These are phyloP conservation scores for Solanum hybrid DNA, from an alignment of 305 asterid genomes.

Conservation along the genomic window DNA sequence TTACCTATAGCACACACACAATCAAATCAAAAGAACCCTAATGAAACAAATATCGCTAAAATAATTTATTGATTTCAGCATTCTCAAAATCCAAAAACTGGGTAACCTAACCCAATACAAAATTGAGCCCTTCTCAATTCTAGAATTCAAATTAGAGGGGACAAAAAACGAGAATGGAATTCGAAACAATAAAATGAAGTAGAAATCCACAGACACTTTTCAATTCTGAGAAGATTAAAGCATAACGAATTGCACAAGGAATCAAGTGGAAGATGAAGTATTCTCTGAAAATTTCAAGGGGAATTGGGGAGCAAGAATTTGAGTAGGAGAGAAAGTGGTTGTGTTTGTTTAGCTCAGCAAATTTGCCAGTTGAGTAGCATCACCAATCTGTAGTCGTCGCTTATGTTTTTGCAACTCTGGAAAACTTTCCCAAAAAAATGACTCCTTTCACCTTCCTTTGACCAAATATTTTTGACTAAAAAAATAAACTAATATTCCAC, in stretches of 20 bases:
- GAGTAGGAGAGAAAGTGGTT: background rate
- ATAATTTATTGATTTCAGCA: background rate
- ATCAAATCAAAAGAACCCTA: conserved; percentile 3
- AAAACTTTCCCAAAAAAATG: background rate
- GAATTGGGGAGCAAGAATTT: background rate
- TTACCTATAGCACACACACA: background rate
- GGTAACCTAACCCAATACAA: background rate
- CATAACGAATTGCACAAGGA: background rate
- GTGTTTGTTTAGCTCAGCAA: background rate
- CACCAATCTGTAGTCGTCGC: background rate
- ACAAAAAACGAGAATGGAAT: background rate
- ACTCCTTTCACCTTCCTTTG: background rate
- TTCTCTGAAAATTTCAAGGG: background rate
- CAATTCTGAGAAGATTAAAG: background rate
- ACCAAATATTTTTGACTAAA: background rate
- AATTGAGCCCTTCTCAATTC: background rate
- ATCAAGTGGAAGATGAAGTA: background rate
- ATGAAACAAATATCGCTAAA: background rate
- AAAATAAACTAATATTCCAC: background rate
- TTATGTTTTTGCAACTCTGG: background rate
- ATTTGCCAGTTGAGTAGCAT: background rate
- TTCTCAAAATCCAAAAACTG: background rate
- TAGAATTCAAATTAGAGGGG: background rate
- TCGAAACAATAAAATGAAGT: background rate
- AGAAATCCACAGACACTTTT: background rate